Conservation (phyloP, 257 asterid species). For the Fraxinus cuspidata region DNA sequence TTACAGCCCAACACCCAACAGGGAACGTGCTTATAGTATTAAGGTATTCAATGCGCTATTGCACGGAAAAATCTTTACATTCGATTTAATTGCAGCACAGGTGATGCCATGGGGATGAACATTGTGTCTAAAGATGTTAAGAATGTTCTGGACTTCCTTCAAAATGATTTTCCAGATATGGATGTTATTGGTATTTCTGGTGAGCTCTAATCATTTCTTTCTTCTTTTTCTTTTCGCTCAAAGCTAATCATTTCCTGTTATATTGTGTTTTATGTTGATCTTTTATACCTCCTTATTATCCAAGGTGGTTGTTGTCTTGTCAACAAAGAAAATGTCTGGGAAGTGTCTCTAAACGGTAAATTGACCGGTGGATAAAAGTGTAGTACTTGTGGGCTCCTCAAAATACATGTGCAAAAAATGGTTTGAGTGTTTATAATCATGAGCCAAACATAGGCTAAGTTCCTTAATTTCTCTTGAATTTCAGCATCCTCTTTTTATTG, state of each 20-base stretch:
- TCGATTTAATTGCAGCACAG: slow-evolving; percentile 77
- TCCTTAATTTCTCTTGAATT: not conserved
- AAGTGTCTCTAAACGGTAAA: no score
- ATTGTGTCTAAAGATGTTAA: slow-evolving; percentile 95
- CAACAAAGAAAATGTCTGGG: not conserved
- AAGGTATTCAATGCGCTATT: slow-evolving; percentile 46
- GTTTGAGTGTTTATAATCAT: no score
- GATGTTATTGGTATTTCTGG: slow-evolving; percentile 87
- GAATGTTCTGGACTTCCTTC: slow-evolving; percentile 74
- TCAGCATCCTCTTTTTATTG: not conserved
- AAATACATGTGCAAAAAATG: no score
- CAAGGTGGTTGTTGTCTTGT: not conserved
- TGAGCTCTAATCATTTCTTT: slow-evolving; percentile 27
- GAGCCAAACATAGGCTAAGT: no score
- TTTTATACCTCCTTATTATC: not conserved
- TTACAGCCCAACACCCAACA: no score
- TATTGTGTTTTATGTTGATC: not conserved
- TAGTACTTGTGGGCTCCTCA: no score
- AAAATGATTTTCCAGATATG: slow-evolving; percentile 79
- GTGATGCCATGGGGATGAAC: slow-evolving; percentile 98
- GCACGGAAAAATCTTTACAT: slow-evolving; percentile 82
- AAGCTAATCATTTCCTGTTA: not conserved
- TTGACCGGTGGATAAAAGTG: no score
- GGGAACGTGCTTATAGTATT: no score
- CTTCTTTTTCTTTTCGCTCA: no score